Evolutionary conservation across 164 flowering plant genomes (phyloP), one percentile per base, ranked within the genome.

Genomic region (Warburgia ugandensis): DNA sequence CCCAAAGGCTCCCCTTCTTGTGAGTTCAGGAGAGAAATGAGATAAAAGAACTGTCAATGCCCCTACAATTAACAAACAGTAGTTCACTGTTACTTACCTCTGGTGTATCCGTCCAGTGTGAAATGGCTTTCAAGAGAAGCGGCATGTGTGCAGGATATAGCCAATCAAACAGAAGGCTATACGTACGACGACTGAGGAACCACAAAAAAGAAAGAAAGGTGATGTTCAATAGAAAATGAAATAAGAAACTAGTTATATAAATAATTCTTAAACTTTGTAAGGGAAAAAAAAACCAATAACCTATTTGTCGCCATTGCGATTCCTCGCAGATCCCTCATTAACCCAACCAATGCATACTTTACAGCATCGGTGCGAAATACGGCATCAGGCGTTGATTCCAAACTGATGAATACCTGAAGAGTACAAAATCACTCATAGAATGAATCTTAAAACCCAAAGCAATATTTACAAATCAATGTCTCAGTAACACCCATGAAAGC

Each of bases 241-340:
- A 36, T 28, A n/a, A n/a, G 22, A 46, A 46, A 29, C 5, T 27
- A 12, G 5, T 46, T 25, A 27, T 23, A 26, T 46, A 5, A 25
- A n/a, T 12, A 42, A 17, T 42, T 42, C 6, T 20, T 7, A 5
- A 37, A 4, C 17, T 20, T 14, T 20, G n/a, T n/a, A n/a, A n/a
- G n/a, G n/a, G n/a, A n/a, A n/a, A 22, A 26, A 26, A 26, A 27
- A 45, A 20, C 14, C 14, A 23, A 3, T 23, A 29, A 84, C 99
- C 94, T 86, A 61, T 81, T 92, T 45, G 99, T 89, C 47, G 99
- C 99, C 99, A 86, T 88, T 32, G 92, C 75, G 68, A 94, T 81
- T 31, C 99, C 99, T 70, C 97, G 75, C 4, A 94, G 82, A 69
- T 94, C 99, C 65, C 99, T 75, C 94, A 84, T 86, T 52, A 94